Conservation (phyloP, 2,329 filamentous ascomycete genomes). For the Cephalotrichum gorgonifer region DNA sequence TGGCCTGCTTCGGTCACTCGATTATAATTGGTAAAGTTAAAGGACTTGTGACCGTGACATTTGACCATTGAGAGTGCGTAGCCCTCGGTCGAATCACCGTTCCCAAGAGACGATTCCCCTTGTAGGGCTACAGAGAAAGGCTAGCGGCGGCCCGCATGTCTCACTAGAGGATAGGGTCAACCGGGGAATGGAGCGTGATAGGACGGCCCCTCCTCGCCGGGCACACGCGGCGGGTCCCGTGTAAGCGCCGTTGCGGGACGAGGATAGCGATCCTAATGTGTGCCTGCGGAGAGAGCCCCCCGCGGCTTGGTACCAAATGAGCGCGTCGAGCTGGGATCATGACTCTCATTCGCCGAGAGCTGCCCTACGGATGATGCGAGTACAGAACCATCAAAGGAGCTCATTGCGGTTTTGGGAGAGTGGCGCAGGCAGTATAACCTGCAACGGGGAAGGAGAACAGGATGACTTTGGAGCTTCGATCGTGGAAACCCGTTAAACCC, state of each 20-base stretch:
- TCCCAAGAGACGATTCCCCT: not conserved
- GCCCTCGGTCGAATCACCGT: not conserved
- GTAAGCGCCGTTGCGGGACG: not conserved
- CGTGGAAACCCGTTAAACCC: too few relatives aligned
- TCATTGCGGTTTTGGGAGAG: not conserved
- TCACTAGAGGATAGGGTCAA: not conserved
- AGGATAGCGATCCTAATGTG: not conserved
- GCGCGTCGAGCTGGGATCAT: not conserved
- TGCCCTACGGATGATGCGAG: too few relatives aligned
- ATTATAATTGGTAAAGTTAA: not conserved
- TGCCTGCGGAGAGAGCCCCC: not conserved
- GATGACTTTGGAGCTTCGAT: not conserved
- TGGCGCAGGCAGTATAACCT: not conserved
- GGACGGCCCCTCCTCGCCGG: not conserved
- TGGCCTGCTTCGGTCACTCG: not conserved
- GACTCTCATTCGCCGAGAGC: not conserved
- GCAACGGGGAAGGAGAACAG: not conserved
- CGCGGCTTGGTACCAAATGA: not conserved
- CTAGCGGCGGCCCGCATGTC: not conserved
- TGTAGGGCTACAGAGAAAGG: not conserved
- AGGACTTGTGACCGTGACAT: not conserved
- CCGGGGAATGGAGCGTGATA: not conserved
- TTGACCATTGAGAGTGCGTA: not conserved
- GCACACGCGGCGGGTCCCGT: not conserved
- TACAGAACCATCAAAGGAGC: too few relatives aligned